Evolutionary conservation across 2,329 filamentous ascomycete species (phyloP).

Genomic region (Corynespora cassiicola): DNA sequence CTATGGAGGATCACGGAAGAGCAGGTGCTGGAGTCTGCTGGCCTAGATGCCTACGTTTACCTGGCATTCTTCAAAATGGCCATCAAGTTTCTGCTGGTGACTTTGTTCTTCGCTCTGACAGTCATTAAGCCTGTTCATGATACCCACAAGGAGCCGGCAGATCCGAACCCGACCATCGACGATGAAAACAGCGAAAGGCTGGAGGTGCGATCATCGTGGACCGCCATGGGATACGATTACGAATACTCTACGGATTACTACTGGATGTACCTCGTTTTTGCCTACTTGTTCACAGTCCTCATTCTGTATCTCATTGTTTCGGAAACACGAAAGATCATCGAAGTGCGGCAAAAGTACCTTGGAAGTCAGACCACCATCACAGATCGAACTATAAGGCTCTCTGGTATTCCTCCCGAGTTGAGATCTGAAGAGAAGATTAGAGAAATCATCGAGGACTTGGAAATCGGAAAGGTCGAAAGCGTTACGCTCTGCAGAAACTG

Average conservation of each 20-base stretch:
- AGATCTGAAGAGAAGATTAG: conserved; percentile 84
- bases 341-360: conserved; percentile 86
- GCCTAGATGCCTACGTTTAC: conserved; percentile 95
- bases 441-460: conserved; percentile 82
- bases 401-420: conserved; percentile 82
- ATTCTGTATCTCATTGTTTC: conserved; percentile 82
- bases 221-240: conserved; percentile 34
- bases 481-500: conserved; percentile 89
- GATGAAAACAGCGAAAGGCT: conserved; percentile 15
- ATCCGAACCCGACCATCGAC: conserved; percentile 20
- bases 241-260: conserved; percentile 66
- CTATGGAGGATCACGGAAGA: conserved; percentile 86
- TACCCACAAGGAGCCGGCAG: conserved; percentile 57
- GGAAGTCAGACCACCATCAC: conserved; percentile 95
- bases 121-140: conserved; percentile 88
- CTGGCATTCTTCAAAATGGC: conserved; percentile 96
- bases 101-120: conserved; percentile 80
- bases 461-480: conserved; percentile 87
- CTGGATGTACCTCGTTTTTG: conserved; percentile 94
- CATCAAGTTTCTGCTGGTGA: conserved; percentile 78
- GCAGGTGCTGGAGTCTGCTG: conserved; percentile 86
- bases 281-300: conserved; percentile 86
- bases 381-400: conserved; percentile 89
- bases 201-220: conserved; percentile 28
- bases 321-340: conserved; percentile 85